These are phyloP conservation scores for Botryotinia convoluta DNA, from an alignment of 2,329 filamentous ascomycete species.

Conservation along the genomic window DNA sequence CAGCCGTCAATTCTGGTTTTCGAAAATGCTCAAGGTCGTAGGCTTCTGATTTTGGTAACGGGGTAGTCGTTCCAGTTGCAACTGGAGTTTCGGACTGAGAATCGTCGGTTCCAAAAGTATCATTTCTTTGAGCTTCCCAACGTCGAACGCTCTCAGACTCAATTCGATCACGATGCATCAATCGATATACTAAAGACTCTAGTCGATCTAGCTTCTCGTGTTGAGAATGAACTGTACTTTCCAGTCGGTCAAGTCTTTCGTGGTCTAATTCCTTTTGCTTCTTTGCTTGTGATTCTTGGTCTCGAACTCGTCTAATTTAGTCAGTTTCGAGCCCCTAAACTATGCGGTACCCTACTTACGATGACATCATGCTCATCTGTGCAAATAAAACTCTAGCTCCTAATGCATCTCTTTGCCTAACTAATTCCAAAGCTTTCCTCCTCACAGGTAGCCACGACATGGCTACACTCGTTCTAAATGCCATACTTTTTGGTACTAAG, in stretches of 20 bases:
- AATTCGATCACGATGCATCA: constrained; percentile 27
- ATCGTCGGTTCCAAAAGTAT: not conserved
- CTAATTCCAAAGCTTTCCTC: constrained; percentile 46
- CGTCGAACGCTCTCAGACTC: constrained; percentile 11
- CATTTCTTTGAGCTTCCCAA: not conserved
- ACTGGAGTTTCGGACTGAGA: not conserved
- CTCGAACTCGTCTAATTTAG: constrained; percentile 29
- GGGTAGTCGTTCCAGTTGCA: not conserved
- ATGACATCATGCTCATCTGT: constrained; percentile 50
- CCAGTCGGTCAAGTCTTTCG: constrained; percentile 29
- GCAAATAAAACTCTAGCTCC: constrained; percentile 48
- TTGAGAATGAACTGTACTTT: constrained; percentile 27
- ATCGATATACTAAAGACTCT: constrained; percentile 29
- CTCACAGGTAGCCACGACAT: constrained; percentile 47
- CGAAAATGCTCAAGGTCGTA: not conserved
- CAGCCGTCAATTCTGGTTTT: not conserved
- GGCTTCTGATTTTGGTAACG: not conserved
- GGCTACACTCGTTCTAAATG: constrained; percentile 42
- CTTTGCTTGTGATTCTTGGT: constrained; percentile 29
- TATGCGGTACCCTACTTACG: constrained; percentile 34
- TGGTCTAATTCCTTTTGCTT: constrained; percentile 27
- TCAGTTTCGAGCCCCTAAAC: not conserved
- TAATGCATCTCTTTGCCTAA: constrained; percentile 46
- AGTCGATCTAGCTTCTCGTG: constrained; percentile 31
- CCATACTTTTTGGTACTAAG: constrained; percentile 42